Conservation (phyloP, 192 early-diverging fungal genomes). For the Linnemannia schmuckeri region DNA sequence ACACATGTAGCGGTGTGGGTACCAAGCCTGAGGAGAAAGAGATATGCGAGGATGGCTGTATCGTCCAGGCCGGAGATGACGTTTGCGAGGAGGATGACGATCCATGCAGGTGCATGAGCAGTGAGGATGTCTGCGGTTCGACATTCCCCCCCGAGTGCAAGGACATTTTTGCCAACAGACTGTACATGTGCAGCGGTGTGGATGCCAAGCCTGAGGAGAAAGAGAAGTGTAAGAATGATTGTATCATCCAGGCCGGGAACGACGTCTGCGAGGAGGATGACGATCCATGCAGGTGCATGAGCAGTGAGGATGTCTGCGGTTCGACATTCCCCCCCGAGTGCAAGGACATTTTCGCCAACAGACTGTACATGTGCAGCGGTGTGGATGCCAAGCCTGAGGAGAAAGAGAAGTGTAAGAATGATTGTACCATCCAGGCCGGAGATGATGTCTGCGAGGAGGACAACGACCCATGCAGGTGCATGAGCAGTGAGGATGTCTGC, state of each 20-base stretch:
- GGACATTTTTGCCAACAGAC: background rate
- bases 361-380: background rate
- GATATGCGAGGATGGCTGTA: background rate
- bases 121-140: background rate
- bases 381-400: background rate
- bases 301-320: background rate
- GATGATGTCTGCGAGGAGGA: too few relatives aligned
- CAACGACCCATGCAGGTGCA: too few relatives aligned
- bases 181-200: background rate
- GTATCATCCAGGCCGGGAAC: background rate
- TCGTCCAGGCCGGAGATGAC: background rate
- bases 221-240: background rate
- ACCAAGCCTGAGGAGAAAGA: background rate
- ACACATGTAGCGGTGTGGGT: background rate
- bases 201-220: background rate
- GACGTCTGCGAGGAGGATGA: background rate
- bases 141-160: slow-evolving; percentile 11
- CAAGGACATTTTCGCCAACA: too few relatives aligned
- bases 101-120: background rate
- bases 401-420: too few relatives aligned
- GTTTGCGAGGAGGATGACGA: background rate
- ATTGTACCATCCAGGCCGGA: too few relatives aligned
- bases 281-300: background rate
- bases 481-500: too few relatives aligned
- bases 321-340: background rate